phyloP scores from a whole-genome alignment of 2,329 filamentous ascomycete genomes.

The Chrysosporium queenslandicum region DNA sequence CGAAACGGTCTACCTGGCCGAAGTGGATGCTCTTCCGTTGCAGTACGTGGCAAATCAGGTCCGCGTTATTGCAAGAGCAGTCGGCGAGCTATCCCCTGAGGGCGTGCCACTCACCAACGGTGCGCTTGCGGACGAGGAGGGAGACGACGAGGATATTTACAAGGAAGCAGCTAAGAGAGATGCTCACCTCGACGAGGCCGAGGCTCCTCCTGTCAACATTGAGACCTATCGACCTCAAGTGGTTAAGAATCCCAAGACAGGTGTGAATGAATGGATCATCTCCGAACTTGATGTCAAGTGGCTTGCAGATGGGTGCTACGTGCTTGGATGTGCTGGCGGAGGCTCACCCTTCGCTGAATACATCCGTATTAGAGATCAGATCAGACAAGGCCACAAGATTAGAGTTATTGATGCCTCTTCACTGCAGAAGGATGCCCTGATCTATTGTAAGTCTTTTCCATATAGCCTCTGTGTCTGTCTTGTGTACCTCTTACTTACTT shows the following conservation, averaged over 20 bases:
- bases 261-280: conserved; percentile 32
- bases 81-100: conserved; percentile 46
- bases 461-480: conserved; percentile 35
- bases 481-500: conserved; percentile 25
- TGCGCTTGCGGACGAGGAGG: conserved; percentile 22
- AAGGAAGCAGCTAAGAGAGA: conserved; percentile 18
- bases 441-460: conserved; percentile 35
- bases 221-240: conserved; percentile 35
- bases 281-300: conserved; percentile 39
- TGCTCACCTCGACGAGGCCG: conserved; percentile 10
- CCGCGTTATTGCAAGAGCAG: conserved; percentile 46
- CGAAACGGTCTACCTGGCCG: conserved; percentile 41
- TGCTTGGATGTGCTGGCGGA: conserved; percentile 42
- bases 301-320: conserved; percentile 41
- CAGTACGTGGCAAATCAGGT: conserved; percentile 46
- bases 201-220: conserved; percentile 21
- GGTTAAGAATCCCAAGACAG: conserved; percentile 22
- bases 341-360: conserved; percentile 40
- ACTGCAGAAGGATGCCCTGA: conserved; percentile 36
- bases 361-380: conserved; percentile 34
- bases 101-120: conserved; percentile 14
- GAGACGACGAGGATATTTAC: conserved; percentile 19
- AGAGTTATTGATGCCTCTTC: conserved; percentile 36
- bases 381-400: conserved; percentile 33
- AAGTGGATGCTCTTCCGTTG: conserved; percentile 47